Base-by-base conservation (phyloP, 2,329 filamentous ascomycete species). In the Colletotrichum spinosum region DNA sequence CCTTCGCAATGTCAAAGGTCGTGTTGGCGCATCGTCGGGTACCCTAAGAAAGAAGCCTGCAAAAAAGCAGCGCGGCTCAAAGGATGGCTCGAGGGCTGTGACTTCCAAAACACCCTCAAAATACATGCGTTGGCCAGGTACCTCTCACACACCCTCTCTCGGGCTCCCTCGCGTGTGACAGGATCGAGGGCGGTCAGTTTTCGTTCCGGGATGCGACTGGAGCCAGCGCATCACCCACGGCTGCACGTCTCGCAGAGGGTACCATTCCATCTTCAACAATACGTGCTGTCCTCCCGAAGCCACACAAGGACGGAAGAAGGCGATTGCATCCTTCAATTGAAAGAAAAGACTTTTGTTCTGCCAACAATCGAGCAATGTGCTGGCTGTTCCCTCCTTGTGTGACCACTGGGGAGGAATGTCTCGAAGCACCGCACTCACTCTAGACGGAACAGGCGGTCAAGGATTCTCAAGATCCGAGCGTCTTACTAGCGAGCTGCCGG, bases 371-470 rank as follows among this genome's bases (percentile, higher is more conserved):
- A 25, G 25, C 25, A 25, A 25, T 25, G 25, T 25, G 25, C 25
- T 25, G 25, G 25, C 25, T 25, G 25, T 25, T 5, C 25, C 25
- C 25, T 25, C 25, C 25, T 25, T 25, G 25, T 25, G 25, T 25
- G 25, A 25, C 25, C 25, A 25, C 25, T 25, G 25, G 25, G 25
- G 25, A 25, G 25, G 25, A 25, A 25, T 25, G 25, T 25, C 25
- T 25, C 25, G 25, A 25, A 46, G n/a, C 25, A 25, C 25, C 25
- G 25, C 25, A 25, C 25, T 46, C 42, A 51, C 46, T 52, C 46
- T 45, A 41, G 38, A 39, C 46, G 52, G 37, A 63, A 63, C 48
- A 66, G 53, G 63, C 63, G 63, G 63, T 66, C 59, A 57, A 63
- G 46, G 48, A 15, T 37, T 49, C 45, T 41, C 51, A 49, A 38